These are phyloP conservation scores for Phialocephala subalpina DNA, from an alignment of 2,329 filamentous ascomycete species.

Conservation along the genomic window DNA sequence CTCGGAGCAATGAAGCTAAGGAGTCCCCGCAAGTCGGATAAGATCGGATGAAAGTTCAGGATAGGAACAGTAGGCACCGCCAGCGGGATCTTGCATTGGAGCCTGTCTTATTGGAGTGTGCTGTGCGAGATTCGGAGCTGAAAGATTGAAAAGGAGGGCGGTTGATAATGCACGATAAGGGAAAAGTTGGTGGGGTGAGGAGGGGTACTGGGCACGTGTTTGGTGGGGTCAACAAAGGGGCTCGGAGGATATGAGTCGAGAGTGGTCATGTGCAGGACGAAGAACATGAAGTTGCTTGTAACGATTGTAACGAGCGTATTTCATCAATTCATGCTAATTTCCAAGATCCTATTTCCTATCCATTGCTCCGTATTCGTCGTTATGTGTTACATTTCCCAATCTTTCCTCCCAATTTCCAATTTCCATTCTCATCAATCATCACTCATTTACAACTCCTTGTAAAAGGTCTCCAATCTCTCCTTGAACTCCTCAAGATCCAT, in stretches of 20 bases:
- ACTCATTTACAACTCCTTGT: constrained; percentile 31
- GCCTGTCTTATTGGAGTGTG: too few relatives aligned
- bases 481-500: constrained; percentile 68
- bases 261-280: too few relatives aligned
- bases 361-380: not conserved
- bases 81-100: too few relatives aligned
- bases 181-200: not conserved
- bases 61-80: too few relatives aligned
- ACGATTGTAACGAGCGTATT: too few relatives aligned
- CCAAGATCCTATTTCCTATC: not conserved
- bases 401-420: not conserved
- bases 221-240: not conserved
- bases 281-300: too few relatives aligned
- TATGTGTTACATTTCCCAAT: not conserved
- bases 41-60: too few relatives aligned
- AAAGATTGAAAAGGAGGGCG: not conserved
- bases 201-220: not conserved
- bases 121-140: too few relatives aligned
- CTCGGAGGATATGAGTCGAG: not conserved
- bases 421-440: not conserved
- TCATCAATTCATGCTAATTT: too few relatives aligned
- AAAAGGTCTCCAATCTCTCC: constrained; percentile 42
- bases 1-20: too few relatives aligned
- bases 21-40: too few relatives aligned
- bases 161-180: not conserved